These are phyloP conservation scores for Plenodomus lindquistii DNA, from an alignment of 2,329 filamentous ascomycete genomes.

Conservation along the genomic window DNA sequence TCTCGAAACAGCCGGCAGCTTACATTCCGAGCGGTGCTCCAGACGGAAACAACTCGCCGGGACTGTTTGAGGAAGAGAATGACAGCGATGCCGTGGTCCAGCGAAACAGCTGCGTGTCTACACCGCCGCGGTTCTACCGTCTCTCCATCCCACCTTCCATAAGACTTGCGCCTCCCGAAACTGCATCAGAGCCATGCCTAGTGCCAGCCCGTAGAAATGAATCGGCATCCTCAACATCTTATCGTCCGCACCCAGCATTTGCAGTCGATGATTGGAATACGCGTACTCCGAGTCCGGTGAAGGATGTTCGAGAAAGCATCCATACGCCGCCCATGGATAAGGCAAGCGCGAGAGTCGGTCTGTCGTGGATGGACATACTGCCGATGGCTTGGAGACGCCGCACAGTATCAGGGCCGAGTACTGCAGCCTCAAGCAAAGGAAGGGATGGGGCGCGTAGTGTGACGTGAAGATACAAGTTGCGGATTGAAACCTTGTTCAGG, in stretches of 20 bases:
- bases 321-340: slow-evolving; percentile 19
- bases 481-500: no score
- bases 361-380: slow-evolving; percentile 22
- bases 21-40: slow-evolving; percentile 21
- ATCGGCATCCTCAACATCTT: slow-evolving; percentile 15
- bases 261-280: slow-evolving; percentile 30
- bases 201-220: slow-evolving; percentile 23
- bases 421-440: not conserved
- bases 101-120: slow-evolving; percentile 6
- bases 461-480: not conserved
- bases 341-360: not conserved
- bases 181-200: slow-evolving; percentile 12
- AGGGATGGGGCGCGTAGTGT: not conserved
- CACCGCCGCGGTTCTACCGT: slow-evolving; percentile 14
- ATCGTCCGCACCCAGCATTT: slow-evolving; percentile 30
- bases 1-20: slow-evolving; percentile 5
- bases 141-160: slow-evolving; percentile 32
- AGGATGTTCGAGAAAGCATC: slow-evolving; percentile 22
- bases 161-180: slow-evolving; percentile 17
- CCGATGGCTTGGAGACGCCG: slow-evolving; percentile 30
- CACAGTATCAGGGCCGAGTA: not conserved
- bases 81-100: slow-evolving; percentile 1
- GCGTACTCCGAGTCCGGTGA: slow-evolving; percentile 34
- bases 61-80: not conserved
- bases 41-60: not conserved